Conservation (phyloP, 768 basidiomycete genomes). For the Albatrellus ellisii region DNA sequence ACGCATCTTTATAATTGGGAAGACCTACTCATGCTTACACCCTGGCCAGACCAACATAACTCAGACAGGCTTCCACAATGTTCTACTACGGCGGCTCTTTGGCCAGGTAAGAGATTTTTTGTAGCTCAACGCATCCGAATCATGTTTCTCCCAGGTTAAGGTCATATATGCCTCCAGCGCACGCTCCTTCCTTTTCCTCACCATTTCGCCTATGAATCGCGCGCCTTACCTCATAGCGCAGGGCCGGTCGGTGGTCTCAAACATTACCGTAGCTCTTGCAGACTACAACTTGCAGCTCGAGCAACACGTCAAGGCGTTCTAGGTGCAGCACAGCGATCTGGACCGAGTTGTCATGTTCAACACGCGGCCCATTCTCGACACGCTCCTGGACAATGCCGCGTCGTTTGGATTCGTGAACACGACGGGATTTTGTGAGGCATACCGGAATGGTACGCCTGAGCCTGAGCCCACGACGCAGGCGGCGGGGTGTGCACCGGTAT, state of each 20-base stretch:
- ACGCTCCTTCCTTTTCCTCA: conserved; percentile 24
- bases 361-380: conserved; percentile 44
- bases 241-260: conserved; percentile 17
- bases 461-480: conserved; percentile 38
- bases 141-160: too few species aligned
- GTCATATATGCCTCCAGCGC: conserved; percentile 31
- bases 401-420: conserved; percentile 44
- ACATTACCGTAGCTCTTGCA: conserved; percentile 24
- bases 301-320: conserved; percentile 26
- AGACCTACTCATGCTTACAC: too few species aligned
- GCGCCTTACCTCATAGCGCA: conserved; percentile 27
- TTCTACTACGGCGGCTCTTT: conserved; percentile 22
- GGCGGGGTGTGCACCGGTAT: conserved; percentile 44
- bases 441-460: conserved; percentile 43
- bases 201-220: conserved; percentile 25
- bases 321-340: conserved; percentile 27
- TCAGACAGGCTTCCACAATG: conserved; percentile 20
- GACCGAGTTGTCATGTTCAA: conserved; percentile 37
- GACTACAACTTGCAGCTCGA: conserved; percentile 39
- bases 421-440: conserved; percentile 46
- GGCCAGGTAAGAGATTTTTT: conserved; percentile 16
- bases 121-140: too few species aligned
- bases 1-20: conserved; percentile 4
- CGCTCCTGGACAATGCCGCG: conserved; percentile 35
- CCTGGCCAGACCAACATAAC: conserved; percentile 25